A percentile compares a stretch with the other conserved stretches of the same genome.
Evolutionary conservation across 148 eudicot genomes (phyloP).

Genomic region (Fallopia convolvulus): DNA sequence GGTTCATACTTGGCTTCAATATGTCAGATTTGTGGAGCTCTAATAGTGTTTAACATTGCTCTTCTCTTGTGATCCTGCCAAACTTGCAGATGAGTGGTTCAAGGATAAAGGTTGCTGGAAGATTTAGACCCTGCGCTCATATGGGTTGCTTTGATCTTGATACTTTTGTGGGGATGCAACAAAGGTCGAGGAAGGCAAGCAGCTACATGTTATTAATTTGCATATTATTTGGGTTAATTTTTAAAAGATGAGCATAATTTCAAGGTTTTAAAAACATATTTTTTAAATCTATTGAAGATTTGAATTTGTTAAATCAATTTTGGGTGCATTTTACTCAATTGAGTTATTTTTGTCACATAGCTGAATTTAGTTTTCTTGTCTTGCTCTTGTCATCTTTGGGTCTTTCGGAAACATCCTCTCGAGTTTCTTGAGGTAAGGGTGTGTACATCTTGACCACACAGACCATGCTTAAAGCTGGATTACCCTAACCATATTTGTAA

Average conservation of each 20-base stretch:
- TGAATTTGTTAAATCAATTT: too few species aligned
- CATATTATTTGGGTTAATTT: not conserved
- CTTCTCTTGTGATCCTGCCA: not conserved
- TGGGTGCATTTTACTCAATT: too few species aligned
- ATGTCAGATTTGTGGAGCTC: not conserved
- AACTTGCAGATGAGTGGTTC: constrained; percentile 68
- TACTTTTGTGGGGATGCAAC: constrained; percentile 59
- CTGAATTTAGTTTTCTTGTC: too few species aligned
- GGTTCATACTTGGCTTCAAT: not conserved
- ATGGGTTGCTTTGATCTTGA: constrained; percentile 87
- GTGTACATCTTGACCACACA: too few species aligned
- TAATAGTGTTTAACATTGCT: not conserved
- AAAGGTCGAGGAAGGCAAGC: constrained; percentile 72
- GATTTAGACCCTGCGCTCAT: constrained; percentile 69
- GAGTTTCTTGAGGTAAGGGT: too few species aligned
- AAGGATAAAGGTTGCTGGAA: constrained; percentile 75
- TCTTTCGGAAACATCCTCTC: too few species aligned
- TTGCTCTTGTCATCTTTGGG: too few species aligned
- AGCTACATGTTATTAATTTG: constrained; percentile 1
- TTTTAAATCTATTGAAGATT: not conserved
- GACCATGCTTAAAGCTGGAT: too few species aligned
- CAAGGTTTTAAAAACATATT: too few species aligned
- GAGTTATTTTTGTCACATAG: too few species aligned
- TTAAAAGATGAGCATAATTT: not conserved
- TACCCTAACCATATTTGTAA: too few species aligned